Conservation (phyloP, 148 eudicot species). For the Pharnaceum exiguum region DNA sequence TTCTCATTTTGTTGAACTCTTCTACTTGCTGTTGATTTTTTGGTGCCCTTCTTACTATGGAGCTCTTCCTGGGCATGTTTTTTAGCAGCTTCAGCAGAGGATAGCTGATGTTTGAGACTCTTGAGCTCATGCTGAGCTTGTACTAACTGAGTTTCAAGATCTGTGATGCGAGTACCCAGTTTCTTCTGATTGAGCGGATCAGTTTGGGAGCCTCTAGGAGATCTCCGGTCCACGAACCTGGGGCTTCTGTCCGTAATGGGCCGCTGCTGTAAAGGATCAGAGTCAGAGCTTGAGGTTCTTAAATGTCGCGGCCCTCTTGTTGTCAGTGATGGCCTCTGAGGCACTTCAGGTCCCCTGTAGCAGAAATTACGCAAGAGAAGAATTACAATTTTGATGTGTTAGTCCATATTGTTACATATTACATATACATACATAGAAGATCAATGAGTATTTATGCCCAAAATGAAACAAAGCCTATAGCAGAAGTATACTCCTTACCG, state of each 20-base stretch:
- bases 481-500: constrained; percentile 19
- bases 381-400: not conserved
- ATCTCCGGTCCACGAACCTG: constrained; percentile 50
- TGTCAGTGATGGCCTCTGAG: constrained; percentile 55
- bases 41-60: constrained; percentile 30
- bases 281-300: constrained; percentile 59
- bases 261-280: constrained; percentile 58
- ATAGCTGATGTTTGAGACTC: constrained; percentile 63
- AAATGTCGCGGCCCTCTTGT: constrained; percentile 41
- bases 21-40: constrained; percentile 19
- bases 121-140: constrained; percentile 89
- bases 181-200: constrained; percentile 59
- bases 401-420: not conserved
- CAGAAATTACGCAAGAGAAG: not conserved
- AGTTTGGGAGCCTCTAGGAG: constrained; percentile 58
- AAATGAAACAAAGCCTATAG: no score
- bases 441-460: no score
- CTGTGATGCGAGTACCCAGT: constrained; percentile 71
- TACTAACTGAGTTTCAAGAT: constrained; percentile 75
- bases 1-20: constrained; percentile 20
- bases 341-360: constrained; percentile 59
- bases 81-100: constrained; percentile 64
- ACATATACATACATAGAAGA: no score
- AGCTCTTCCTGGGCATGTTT: constrained; percentile 60
- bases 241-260: constrained; percentile 52